Evolutionary conservation across 257 asterid species (phyloP).

Genomic region (Perilla frutescens): DNA sequence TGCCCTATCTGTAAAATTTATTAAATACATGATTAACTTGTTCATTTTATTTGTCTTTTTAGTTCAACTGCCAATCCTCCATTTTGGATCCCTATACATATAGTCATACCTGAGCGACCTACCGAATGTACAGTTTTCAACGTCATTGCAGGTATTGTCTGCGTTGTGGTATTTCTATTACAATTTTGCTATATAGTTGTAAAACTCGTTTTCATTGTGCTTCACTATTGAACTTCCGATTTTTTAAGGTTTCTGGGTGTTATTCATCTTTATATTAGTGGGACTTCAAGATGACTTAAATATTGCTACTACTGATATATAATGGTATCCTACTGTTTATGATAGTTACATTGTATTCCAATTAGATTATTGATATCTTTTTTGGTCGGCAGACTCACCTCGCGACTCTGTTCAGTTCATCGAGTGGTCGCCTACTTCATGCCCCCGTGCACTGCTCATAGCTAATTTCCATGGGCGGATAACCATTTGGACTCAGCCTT

Average conservation of each 20-base stretch:
- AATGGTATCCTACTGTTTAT: slow-evolving; percentile 13
- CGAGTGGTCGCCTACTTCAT: slow-evolving; percentile 97
- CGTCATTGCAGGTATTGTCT: slow-evolving; percentile 88
- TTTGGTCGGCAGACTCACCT: slow-evolving; percentile 78
- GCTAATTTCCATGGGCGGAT: slow-evolving; percentile 96
- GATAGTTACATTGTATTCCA: slow-evolving; percentile 2
- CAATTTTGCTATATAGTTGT: neutral
- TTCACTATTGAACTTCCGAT: neutral
- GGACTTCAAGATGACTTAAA: slow-evolving; percentile 19
- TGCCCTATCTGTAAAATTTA: slow-evolving; percentile 13
- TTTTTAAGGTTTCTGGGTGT: neutral
- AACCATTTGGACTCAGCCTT: slow-evolving; percentile 98
- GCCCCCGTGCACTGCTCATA: slow-evolving; percentile 89
- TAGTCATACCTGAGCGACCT: slow-evolving; percentile 97
- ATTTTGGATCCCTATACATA: slow-evolving; percentile 97
- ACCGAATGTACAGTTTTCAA: slow-evolving; percentile 94
- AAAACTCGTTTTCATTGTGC: slow-evolving; percentile 18
- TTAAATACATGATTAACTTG: slow-evolving; percentile 18
- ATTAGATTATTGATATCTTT: slow-evolving; percentile 20
- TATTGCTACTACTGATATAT: slow-evolving; percentile 25
- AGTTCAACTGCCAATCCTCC: slow-evolving; percentile 94
- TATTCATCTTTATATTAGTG: slow-evolving; percentile 4
- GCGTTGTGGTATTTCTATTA: slow-evolving; percentile 33
- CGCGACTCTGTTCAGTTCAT: slow-evolving; percentile 96
- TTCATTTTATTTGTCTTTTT: slow-evolving; percentile 39